Evolutionary conservation across 179 eudicot genomes (phyloP), one percentile per base, ranked within the genome.

Genomic region (Kewa caespitosa): DNA sequence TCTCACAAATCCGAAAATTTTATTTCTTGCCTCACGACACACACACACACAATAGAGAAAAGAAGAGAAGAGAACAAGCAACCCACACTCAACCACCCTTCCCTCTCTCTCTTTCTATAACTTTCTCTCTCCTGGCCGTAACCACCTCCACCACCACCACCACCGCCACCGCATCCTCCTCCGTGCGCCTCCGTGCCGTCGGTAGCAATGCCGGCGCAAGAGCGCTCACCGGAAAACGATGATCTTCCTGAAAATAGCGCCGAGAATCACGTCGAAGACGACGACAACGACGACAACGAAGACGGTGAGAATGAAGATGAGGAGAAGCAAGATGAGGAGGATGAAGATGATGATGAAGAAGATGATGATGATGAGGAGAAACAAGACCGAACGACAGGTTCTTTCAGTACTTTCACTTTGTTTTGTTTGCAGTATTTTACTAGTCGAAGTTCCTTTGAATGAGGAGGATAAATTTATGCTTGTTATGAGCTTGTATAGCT

Each of bases 61-160:
- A n/a, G 28, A n/a, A 54, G 60, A 50, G 6, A 50, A 20, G 27
- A 43, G 57, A 42, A 33, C 39, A 61, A 70, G 42, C 74, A 70
- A 61, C 46, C 74, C 61, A 61, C 46, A 77, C 80, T 77, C 80
- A 70, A 77, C 80, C 80, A 77, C 74, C 79, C 34, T 28, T 38
- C 5, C 64, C 38, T 15, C 48, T 50, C 39, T 6, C 20, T 17
- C 32, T 17, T 25, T 25, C 33, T 17, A 43, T 13, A 30, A 1
- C 61, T 25, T 20, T 28, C 74, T 70, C 74, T 70, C 75, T 70
- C 80, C 70, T 69, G 52, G 63, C 70, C 75, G 69, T 39, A n/a
- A n/a, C 3, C 38, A 32, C 22, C 30, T 33, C 62, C 74, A 23
- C 62, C 39, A 15, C 57, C 57, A 7, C 33, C 32, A 31, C 28